phyloP scores from a whole-genome alignment of 2,329 filamentous ascomycete species.

The Cercospora zeina region DNA sequence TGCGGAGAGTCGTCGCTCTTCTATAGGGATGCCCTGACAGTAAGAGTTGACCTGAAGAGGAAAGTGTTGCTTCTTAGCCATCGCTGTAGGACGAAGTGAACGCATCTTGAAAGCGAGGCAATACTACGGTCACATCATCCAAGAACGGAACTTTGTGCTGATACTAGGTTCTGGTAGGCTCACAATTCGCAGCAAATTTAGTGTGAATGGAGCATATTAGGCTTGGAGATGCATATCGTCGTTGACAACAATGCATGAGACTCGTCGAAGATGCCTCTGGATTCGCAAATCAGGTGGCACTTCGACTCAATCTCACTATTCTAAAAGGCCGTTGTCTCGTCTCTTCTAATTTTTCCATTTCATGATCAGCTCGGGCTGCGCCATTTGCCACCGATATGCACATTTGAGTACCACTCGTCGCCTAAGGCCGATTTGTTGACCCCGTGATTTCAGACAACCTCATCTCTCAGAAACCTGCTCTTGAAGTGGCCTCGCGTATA shows the following conservation, averaged over 20 bases:
- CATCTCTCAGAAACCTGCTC: background rate
- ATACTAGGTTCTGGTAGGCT: background rate
- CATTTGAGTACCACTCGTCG: background rate
- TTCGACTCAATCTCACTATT: background rate
- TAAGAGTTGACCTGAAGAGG: background rate
- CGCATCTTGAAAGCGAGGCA: background rate
- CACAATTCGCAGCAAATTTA: background rate
- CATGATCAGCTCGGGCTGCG: background rate
- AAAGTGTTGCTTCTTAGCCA: background rate
- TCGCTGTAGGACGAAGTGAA: background rate
- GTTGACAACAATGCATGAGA: background rate
- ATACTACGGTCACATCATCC: background rate
- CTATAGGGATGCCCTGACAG: too few species aligned
- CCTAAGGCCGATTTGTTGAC: background rate
- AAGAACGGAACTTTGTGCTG: background rate
- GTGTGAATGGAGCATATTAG: background rate
- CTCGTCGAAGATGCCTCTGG: background rate
- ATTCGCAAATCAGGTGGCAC: too few species aligned
- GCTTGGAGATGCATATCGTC: background rate
- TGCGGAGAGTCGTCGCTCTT: too few species aligned
- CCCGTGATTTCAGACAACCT: background rate
- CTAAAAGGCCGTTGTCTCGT: background rate
- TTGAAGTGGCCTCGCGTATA: background rate
- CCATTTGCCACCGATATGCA: background rate
- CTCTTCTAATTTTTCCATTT: background rate